Percentiles rank a stretch among this genome's conserved stretches.
Conservation (phyloP, 2,329 filamentous ascomycete genomes). For the Metarhizium anisopliae region DNA sequence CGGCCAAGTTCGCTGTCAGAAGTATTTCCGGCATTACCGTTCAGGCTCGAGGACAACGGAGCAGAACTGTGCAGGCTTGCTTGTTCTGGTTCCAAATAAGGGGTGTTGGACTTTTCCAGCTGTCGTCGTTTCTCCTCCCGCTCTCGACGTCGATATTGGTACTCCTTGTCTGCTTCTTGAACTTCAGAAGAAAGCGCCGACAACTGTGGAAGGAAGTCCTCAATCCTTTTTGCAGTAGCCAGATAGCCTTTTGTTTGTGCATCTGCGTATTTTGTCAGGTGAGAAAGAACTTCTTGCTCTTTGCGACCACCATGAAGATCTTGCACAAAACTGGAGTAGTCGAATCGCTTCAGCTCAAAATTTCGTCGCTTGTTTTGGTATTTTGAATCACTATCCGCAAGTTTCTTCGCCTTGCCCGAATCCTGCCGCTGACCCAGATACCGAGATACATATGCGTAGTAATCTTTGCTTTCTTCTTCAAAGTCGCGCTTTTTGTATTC, state of each 20-base stretch:
- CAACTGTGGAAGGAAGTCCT: conserved; percentile 76
- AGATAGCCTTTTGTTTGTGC: conserved; percentile 80
- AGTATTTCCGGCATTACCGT: conserved; percentile 37
- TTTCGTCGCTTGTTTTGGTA: conserved; percentile 90
- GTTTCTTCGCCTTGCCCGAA: conserved; percentile 94
- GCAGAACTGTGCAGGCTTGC: conserved; percentile 30
- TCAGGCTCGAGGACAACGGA: conserved; percentile 24
- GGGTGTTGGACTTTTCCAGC: conserved; percentile 77
- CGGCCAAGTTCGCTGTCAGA: conserved; percentile 64
- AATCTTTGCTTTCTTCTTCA: conserved; percentile 97
- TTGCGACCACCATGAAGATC: conserved; percentile 98
- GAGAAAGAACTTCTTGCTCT: conserved; percentile 91
- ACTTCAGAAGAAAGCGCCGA: conserved; percentile 85
- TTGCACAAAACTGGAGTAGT: conserved; percentile 98
- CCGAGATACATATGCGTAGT: conserved; percentile 88
- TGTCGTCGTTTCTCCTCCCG: conserved; percentile 87
- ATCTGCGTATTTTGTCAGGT: conserved; percentile 89
- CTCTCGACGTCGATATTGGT: conserved; percentile 89
- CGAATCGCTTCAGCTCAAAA: conserved; percentile 95
- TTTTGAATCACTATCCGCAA: conserved; percentile 88
- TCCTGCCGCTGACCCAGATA: conserved; percentile 97
- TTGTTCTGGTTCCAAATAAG: conserved; percentile 61
- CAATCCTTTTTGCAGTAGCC: conserved; percentile 75
- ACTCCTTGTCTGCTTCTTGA: conserved; percentile 91
- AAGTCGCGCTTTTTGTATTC: conserved; percentile 97